These are phyloP conservation scores for Chaetomiaceae sp. DNA, from an alignment of 2,329 filamentous ascomycete species.

Conservation along the genomic window DNA sequence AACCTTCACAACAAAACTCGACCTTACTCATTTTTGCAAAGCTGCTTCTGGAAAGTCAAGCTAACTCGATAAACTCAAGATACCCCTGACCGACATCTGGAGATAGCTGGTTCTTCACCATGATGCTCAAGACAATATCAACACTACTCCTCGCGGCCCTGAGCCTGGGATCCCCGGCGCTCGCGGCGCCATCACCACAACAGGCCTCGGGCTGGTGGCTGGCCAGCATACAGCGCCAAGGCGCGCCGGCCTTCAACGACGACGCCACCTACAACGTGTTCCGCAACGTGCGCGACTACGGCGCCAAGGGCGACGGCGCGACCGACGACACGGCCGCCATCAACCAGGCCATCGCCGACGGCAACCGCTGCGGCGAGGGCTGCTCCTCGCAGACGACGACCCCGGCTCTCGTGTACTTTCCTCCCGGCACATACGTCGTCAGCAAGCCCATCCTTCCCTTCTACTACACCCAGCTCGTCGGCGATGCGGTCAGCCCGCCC, in stretches of 20 bases:
- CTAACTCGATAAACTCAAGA: slow-evolving; percentile 8
- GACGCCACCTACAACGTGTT: slow-evolving; percentile 62
- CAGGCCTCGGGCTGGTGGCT: slow-evolving; percentile 63
- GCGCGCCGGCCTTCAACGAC: slow-evolving; percentile 58
- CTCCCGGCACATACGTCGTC: slow-evolving; percentile 78
- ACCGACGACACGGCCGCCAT: slow-evolving; percentile 87
- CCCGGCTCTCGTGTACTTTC: slow-evolving; percentile 89
- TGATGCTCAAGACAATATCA: slow-evolving; percentile 42
- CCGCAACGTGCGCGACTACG: slow-evolving; percentile 73
- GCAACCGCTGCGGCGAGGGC: slow-evolving; percentile 70
- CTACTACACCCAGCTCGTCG: slow-evolving; percentile 92
- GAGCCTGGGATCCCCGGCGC: slow-evolving; percentile 37
- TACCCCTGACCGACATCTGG: slow-evolving; percentile 18
- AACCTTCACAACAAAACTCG: background rate
- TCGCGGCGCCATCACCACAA: slow-evolving; percentile 30
- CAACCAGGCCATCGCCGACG: slow-evolving; percentile 75
- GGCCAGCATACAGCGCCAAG: slow-evolving; percentile 63
- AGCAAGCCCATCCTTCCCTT: slow-evolving; percentile 74
- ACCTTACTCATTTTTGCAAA: background rate
- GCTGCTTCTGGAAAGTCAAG: background rate
- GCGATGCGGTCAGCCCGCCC: slow-evolving; percentile 68
- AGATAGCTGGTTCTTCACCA: slow-evolving; percentile 35
- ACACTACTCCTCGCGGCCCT: slow-evolving; percentile 41
- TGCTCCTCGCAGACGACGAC: slow-evolving; percentile 82
- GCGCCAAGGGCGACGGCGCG: slow-evolving; percentile 61